Evolutionary conservation across 2,329 filamentous ascomycete genomes (phyloP).

Genomic region (Penicillium fuscoglaucum): DNA sequence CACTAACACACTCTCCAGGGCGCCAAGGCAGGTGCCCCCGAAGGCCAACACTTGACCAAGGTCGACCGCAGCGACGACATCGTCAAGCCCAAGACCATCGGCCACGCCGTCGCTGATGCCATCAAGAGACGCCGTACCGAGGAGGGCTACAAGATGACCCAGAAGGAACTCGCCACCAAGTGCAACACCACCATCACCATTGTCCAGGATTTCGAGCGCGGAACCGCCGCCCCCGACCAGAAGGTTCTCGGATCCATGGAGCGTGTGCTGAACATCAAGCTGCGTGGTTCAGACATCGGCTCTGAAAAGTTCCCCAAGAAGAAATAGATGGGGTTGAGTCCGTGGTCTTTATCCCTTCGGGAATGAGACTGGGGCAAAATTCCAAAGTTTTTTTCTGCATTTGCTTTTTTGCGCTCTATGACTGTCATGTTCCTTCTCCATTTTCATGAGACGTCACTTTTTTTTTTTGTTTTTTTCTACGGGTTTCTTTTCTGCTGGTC

Average conservation of each 20-base stretch:
- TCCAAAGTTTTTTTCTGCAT: constrained; percentile 16
- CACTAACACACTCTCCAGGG: constrained; percentile 39
- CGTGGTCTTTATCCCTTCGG: constrained; percentile 25
- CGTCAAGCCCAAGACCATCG: constrained; percentile 92
- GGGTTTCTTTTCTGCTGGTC: constrained; percentile 32
- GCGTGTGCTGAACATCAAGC: constrained; percentile 81
- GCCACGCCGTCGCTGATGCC: constrained; percentile 74
- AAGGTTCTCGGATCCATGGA: constrained; percentile 78
- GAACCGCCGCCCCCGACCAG: constrained; percentile 75
- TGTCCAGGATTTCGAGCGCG: constrained; percentile 83
- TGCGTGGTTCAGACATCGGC: constrained; percentile 83
- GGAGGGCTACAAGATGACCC: constrained; percentile 92
- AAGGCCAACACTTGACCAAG: constrained; percentile 96
- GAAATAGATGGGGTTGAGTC: constrained; percentile 50
- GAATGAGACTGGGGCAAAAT: constrained; percentile 14
- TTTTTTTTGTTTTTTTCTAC: constrained; percentile 16
- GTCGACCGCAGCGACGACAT: constrained; percentile 97
- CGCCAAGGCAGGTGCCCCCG: constrained; percentile 52
- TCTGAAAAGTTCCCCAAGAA: constrained; percentile 79
- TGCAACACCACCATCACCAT: constrained; percentile 82
- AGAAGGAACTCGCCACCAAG: constrained; percentile 81
- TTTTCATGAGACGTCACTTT: constrained; percentile 21
- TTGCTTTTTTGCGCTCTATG: constrained; percentile 25
- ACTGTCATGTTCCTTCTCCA: constrained; percentile 24
- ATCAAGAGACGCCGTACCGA: constrained; percentile 78